Percentiles rank a stretch among this genome's conserved stretches.
Evolutionary conservation across 768 basidiomycete species (phyloP).

Genomic region (Leucocoprinus sp.): DNA sequence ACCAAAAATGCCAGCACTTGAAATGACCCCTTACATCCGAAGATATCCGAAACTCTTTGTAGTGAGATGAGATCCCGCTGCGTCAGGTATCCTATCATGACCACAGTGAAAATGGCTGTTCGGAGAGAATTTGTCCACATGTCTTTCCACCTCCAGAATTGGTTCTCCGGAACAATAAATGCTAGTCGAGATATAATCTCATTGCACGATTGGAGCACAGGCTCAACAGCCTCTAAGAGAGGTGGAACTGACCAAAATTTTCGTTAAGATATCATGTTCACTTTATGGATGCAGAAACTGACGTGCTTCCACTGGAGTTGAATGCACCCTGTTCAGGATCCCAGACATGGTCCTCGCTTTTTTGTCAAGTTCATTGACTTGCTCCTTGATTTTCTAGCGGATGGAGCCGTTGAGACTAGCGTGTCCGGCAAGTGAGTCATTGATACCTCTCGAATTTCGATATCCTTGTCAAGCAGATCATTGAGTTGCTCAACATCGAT

Average conservation of each 20-base stretch:
- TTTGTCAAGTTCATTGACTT: constrained; percentile 68
- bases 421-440: not conserved
- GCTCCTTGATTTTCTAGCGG: constrained; percentile 70
- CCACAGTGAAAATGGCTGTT: constrained; percentile 56
- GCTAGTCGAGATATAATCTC: constrained; percentile 45
- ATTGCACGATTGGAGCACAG: constrained; percentile 47
- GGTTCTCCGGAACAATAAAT: constrained; percentile 53
- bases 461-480: constrained; percentile 51
- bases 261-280: not conserved
- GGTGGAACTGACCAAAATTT: constrained; percentile 39
- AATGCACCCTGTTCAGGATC: constrained; percentile 73
- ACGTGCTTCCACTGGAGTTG: constrained; percentile 57
- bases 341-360: constrained; percentile 66
- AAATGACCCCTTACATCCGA: constrained; percentile 52
- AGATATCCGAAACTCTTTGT: constrained; percentile 36
- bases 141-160: constrained; percentile 82
- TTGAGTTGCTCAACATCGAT: constrained; percentile 51
- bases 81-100: constrained; percentile 58
- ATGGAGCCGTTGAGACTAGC: not conserved
- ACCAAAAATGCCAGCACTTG: not conserved
- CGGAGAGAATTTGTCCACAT: constrained; percentile 72
- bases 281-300: constrained; percentile 17
- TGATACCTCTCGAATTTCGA: constrained; percentile 55
- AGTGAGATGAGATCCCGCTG: constrained; percentile 52
- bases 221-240: constrained; percentile 49